Evolutionary conservation across 495 filamentous ascomycete species (phyloP).

Genomic region (Penicillium longicatenatum): DNA sequence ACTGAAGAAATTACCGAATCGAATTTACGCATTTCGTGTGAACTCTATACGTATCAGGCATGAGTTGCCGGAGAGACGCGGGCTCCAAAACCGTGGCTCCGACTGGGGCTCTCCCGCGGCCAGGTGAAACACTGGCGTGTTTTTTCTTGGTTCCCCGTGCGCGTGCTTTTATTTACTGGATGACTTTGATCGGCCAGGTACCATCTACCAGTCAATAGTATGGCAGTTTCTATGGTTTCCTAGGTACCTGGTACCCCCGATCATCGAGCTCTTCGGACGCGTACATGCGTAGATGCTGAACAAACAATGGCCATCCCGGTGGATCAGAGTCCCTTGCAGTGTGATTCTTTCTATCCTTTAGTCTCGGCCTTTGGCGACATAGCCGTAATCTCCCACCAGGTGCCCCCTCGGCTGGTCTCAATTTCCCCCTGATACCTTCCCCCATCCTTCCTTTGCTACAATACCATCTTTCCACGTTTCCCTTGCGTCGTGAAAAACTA

Average conservation of each 20-base stretch:
- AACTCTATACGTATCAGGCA: slow-evolving; percentile 8
- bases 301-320: not conserved
- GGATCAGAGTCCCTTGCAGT: slow-evolving; percentile 4
- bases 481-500: slow-evolving; percentile 10
- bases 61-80: slow-evolving; percentile 42
- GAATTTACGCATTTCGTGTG: not conserved
- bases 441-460: not conserved
- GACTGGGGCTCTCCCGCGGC: slow-evolving; percentile 14
- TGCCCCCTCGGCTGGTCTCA: not conserved
- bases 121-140: slow-evolving; percentile 49
- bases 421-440: slow-evolving; percentile 2
- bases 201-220: not conserved
- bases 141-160: slow-evolving; percentile 24
- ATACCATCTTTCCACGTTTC: slow-evolving; percentile 12
- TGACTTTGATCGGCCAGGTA: not conserved
- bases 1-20: too few species aligned
- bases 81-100: slow-evolving; percentile 5
- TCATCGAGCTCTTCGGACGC: not conserved
- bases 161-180: slow-evolving; percentile 19
- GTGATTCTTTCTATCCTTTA: slow-evolving; percentile 5
- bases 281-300: slow-evolving; percentile 6
- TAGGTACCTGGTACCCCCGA: not conserved
- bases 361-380: slow-evolving; percentile 3
- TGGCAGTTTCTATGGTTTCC: not conserved
- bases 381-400: not conserved